phyloP scores from a whole-genome alignment of 148 eudicot genomes.

The Vaccinium darrowii region DNA sequence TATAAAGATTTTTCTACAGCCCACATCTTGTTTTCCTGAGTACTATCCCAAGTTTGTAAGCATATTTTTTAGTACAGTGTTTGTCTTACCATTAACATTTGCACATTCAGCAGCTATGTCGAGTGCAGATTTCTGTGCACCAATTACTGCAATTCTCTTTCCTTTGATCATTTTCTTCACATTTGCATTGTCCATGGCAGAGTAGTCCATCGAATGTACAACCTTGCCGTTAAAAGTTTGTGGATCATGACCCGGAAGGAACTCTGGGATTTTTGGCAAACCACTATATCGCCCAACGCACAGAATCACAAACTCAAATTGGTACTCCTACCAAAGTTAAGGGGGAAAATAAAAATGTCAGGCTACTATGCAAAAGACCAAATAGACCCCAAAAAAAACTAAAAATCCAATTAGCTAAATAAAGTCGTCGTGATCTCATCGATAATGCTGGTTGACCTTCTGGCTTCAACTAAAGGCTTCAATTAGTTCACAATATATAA shows the following conservation, averaged over 20 bases:
- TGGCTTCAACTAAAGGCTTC: no score
- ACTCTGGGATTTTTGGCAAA: constrained; percentile 13
- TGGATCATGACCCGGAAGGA: not conserved
- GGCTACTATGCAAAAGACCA: no score
- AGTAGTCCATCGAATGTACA: constrained; percentile 10
- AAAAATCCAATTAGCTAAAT: no score
- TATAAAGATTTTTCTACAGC: no score
- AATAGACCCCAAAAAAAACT: no score
- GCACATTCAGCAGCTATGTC: constrained; percentile 16
- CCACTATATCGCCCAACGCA: constrained; percentile 17
- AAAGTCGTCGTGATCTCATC: no score
- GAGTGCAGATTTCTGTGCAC: constrained; percentile 15
- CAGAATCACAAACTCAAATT: constrained; percentile 14
- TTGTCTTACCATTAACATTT: constrained; percentile 5
- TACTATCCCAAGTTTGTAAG: no score
- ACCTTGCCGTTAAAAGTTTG: not conserved
- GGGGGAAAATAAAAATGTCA: not conserved
- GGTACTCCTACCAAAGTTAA: constrained; percentile 1
- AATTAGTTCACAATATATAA: no score
- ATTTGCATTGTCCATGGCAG: constrained; percentile 13
- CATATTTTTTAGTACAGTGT: no score
- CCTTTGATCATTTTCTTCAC: constrained; percentile 6
- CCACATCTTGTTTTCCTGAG: no score
- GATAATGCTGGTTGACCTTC: no score
- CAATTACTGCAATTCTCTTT: constrained; percentile 12